These are phyloP conservation scores for Setaria italica DNA, from an alignment of 202 grass and related monocot genomes.

Conservation along the genomic window DNA sequence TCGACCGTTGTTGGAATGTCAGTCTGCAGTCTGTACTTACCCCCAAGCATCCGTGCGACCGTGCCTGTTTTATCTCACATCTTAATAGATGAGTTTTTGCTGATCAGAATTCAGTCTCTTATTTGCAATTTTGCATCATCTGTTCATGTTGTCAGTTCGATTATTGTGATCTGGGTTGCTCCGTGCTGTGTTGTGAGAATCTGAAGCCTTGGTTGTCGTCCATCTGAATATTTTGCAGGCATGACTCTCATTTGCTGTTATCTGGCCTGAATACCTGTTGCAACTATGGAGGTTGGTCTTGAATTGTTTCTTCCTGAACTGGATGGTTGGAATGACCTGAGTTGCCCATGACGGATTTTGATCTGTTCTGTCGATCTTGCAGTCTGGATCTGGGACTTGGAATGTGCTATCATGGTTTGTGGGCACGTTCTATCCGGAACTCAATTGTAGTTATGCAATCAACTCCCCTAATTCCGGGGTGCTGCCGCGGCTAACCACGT, in stretches of 20 bases:
- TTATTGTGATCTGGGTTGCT: too few relatives aligned
- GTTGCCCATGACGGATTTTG: neutral
- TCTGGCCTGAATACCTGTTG: too few relatives aligned
- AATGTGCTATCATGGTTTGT: neutral
- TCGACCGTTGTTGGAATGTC: neutral
- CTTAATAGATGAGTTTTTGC: slow-evolving; percentile 13
- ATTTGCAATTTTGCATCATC: neutral
- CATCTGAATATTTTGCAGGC: neutral
- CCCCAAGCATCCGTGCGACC: neutral
- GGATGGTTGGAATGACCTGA: neutral
- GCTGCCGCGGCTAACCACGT: too few relatives aligned
- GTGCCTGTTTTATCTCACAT: neutral
- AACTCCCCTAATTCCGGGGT: too few relatives aligned
- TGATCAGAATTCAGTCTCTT: neutral
- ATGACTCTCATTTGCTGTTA: too few relatives aligned
- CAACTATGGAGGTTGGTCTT: too few relatives aligned
- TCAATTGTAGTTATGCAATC: too few relatives aligned
- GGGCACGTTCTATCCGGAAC: neutral
- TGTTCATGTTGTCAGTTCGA: neutral
- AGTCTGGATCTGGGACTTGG: neutral
- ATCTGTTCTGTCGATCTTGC: neutral
- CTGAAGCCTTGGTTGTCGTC: neutral
- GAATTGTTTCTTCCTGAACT: neutral
- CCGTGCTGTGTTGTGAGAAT: neutral
- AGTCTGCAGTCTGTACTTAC: slow-evolving; percentile 36